phyloP scores from a whole-genome alignment of 495 filamentous ascomycete species.

The Bathelium albidoporum region DNA sequence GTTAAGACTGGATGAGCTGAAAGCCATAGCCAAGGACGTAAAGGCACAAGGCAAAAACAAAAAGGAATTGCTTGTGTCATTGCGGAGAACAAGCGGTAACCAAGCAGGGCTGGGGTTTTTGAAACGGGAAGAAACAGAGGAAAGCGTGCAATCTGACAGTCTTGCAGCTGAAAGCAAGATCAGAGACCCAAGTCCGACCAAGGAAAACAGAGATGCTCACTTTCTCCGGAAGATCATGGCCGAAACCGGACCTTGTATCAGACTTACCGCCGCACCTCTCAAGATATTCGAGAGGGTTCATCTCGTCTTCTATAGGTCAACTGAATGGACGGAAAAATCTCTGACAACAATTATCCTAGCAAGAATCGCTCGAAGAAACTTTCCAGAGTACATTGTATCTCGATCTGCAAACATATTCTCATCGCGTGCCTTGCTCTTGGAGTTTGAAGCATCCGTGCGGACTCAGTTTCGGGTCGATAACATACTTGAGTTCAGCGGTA shows the following conservation, averaged over 20 bases:
- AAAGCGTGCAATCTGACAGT: conserved; percentile 23
- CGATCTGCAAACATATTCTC: conserved; percentile 83
- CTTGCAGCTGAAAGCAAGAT: conserved; percentile 8
- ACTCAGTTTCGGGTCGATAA: conserved; percentile 75
- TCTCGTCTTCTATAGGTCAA: conserved; percentile 90
- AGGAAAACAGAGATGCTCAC: conserved; percentile 42
- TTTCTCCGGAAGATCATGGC: conserved; percentile 68
- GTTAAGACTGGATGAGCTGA: conserved; percentile 77
- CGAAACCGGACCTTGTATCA: conserved; percentile 71
- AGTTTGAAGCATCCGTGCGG: conserved; percentile 80
- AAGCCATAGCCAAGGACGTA: conserved; percentile 71
- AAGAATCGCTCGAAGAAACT: conserved; percentile 75
- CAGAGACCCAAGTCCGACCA: conserved; percentile 14
- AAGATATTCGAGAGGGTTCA: conserved; percentile 89
- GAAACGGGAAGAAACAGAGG: conserved; percentile 41
- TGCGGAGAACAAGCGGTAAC: conserved; percentile 58
- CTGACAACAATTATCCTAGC: conserved; percentile 91
- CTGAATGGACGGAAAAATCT: conserved; percentile 95
- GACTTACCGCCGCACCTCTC: conserved; percentile 62
- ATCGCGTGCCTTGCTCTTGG: conserved; percentile 61
- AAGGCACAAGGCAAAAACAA: conserved; percentile 88
- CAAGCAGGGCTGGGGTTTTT: conserved; percentile 63
- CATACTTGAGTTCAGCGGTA: conserved; percentile 74
- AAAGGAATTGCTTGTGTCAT: conserved; percentile 58
- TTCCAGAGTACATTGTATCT: conserved; percentile 82